A percentile compares a stretch with the other conserved stretches of the same genome.
Conservation (phyloP, 192 early-diverging fungal species). For the Backusella liffmaniae region DNA sequence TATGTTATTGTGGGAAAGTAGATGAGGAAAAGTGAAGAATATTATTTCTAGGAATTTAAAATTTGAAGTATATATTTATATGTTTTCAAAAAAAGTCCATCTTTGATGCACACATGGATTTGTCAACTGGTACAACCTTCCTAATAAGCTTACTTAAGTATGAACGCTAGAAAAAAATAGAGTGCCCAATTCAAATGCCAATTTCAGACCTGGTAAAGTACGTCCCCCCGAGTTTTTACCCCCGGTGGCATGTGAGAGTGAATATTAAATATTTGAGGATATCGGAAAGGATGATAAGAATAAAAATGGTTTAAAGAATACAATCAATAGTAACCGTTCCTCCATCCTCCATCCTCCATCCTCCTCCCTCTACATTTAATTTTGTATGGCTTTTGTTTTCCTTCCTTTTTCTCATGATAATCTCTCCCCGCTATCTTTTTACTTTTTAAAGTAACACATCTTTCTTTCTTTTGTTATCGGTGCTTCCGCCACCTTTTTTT, state of each 20-base stretch:
- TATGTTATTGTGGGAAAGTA: background rate
- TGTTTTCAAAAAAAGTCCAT: background rate
- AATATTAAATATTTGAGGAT: background rate
- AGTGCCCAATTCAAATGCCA: background rate
- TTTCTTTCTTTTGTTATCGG: background rate
- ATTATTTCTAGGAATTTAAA: background rate
- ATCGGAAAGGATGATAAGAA: background rate
- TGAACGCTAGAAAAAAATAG: background rate
- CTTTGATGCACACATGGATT: slow-evolving; percentile 1
- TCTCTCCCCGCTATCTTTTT: background rate
- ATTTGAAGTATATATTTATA: slow-evolving; percentile 6
- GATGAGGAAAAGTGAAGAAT: background rate
- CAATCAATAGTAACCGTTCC: background rate
- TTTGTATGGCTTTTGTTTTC: background rate
- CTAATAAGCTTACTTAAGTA: background rate
- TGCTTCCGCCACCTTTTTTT: background rate
- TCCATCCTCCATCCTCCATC: background rate
- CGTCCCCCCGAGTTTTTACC: background rate
- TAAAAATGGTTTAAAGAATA: background rate
- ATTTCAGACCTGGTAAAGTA: background rate
- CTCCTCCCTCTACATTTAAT: background rate
- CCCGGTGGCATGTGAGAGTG: background rate
- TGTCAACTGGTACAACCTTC: background rate
- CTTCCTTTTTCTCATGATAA: background rate
- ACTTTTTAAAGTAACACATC: slow-evolving; percentile 3